phyloP scores from a whole-genome alignment of 441 rosid species.

The Theobroma grandiflorum region DNA sequence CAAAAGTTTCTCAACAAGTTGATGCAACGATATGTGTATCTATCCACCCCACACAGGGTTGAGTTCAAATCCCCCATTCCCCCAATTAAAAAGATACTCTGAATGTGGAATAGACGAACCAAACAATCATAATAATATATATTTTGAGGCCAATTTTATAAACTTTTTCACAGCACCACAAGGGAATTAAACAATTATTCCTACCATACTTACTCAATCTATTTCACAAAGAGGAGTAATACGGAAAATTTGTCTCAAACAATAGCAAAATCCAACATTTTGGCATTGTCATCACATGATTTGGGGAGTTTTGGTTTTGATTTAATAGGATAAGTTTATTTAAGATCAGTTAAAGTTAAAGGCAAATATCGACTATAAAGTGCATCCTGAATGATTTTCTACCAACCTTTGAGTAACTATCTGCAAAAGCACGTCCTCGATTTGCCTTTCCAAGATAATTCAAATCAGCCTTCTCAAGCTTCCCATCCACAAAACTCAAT shows the following conservation, averaged over 20 bases:
- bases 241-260: slow-evolving; percentile 3
- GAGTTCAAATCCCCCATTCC: slow-evolving; percentile 3
- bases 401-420: slow-evolving; percentile 92
- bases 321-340: background rate
- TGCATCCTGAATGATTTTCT: slow-evolving; percentile 1
- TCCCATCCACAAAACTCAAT: slow-evolving; percentile 79
- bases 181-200: background rate
- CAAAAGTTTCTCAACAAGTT: background rate
- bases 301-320: background rate
- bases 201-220: background rate
- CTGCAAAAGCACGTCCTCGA: slow-evolving; percentile 88
- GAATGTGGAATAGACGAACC: background rate
- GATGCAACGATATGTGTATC: background rate
- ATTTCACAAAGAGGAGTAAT: background rate
- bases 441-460: slow-evolving; percentile 72
- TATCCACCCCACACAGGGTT: background rate
- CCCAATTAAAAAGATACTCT: slow-evolving; percentile 10
- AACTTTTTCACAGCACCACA: background rate
- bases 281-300: background rate
- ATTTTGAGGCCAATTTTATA: background rate
- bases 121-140: slow-evolving; percentile 9
- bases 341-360: background rate
- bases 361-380: background rate
- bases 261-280: background rate
- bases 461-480: slow-evolving; percentile 81